phyloP scores from a whole-genome alignment of 2,329 filamentous ascomycete species.

The Penicillium sp. region DNA sequence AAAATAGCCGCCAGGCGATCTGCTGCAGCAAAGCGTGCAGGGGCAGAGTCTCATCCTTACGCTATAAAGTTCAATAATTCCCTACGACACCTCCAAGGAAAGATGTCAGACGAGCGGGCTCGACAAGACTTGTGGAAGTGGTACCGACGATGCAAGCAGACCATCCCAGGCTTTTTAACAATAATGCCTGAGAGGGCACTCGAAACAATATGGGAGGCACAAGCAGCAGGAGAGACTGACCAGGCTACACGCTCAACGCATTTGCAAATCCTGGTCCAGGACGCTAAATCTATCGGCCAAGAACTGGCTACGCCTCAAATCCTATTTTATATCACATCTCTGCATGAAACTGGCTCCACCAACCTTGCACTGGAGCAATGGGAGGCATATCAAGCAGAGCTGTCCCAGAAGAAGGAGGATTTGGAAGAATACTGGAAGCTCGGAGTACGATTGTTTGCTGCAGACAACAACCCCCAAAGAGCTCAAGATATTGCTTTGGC shows the following conservation, averaged over 20 bases:
- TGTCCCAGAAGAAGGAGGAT: slow-evolving; percentile 49
- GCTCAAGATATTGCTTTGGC: slow-evolving; percentile 52
- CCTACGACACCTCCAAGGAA: slow-evolving; percentile 33
- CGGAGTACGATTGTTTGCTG: slow-evolving; percentile 53
- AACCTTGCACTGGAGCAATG: slow-evolving; percentile 63
- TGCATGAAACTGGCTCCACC: slow-evolving; percentile 63
- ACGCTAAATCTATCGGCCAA: slow-evolving; percentile 63
- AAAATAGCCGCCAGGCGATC: slow-evolving; percentile 21
- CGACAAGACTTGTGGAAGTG: slow-evolving; percentile 49
- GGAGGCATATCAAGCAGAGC: slow-evolving; percentile 56
- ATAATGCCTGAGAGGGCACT: slow-evolving; percentile 62
- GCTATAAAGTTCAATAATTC: slow-evolving; percentile 43
- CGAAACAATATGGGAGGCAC: slow-evolving; percentile 66
- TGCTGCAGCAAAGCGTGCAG: slow-evolving; percentile 36
- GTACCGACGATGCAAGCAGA: slow-evolving; percentile 52
- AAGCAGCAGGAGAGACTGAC: slow-evolving; percentile 45
- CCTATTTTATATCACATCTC: slow-evolving; percentile 66
- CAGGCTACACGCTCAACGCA: slow-evolving; percentile 57
- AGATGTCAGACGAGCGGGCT: slow-evolving; percentile 30
- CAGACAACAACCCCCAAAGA: slow-evolving; percentile 47
- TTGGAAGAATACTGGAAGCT: slow-evolving; percentile 47
- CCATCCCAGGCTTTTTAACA: slow-evolving; percentile 49
- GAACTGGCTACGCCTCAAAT: slow-evolving; percentile 59
- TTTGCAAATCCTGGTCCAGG: slow-evolving; percentile 61
- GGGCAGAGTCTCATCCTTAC: slow-evolving; percentile 41